phyloP scores from a whole-genome alignment of 1,284 basidiomycete genomes.

The Paramarasmius palmivorus region DNA sequence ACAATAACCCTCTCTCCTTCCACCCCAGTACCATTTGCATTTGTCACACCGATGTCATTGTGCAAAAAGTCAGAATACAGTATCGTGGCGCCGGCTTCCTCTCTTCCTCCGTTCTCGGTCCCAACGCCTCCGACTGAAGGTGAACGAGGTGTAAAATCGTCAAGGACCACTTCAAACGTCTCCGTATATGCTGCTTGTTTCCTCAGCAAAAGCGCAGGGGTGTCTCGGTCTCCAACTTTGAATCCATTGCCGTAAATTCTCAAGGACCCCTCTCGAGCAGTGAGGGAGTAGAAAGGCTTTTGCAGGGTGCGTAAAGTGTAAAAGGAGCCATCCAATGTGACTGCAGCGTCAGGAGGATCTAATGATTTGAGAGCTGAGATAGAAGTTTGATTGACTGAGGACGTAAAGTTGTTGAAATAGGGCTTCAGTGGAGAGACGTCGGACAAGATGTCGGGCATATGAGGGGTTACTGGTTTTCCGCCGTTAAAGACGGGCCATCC shows the following conservation, averaged over 20 bases:
- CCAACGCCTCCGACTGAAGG: conserved; percentile 12
- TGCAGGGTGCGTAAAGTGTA: conserved; percentile 37
- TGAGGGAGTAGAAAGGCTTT: conserved; percentile 32
- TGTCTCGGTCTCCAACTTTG: conserved; percentile 37
- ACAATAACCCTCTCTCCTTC: conserved; percentile 24
- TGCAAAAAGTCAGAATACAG: conserved; percentile 37
- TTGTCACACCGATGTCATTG: conserved; percentile 35
- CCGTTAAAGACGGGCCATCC: conserved; percentile 40
- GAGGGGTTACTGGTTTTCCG: conserved; percentile 29
- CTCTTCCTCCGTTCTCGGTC: conserved; percentile 14
- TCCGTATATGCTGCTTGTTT: conserved; percentile 37
- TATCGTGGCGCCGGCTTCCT: conserved; percentile 33
- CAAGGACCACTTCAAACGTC: conserved; percentile 33
- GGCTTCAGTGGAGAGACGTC: conserved; percentile 24
- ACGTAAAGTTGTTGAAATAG: conserved; percentile 30
- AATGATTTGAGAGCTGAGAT: not conserved
- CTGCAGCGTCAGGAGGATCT: not conserved
- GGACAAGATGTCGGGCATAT: conserved; percentile 25
- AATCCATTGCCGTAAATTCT: conserved; percentile 32
- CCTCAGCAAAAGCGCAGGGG: conserved; percentile 33
- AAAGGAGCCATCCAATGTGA: conserved; percentile 28
- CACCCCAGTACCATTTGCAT: conserved; percentile 15
- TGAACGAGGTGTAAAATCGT: conserved; percentile 28
- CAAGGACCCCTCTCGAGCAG: conserved; percentile 26
- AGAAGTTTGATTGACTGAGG: not conserved